Base-by-base conservation (phyloP, 768 basidiomycete genomes). In the Collybia sp. region DNA sequence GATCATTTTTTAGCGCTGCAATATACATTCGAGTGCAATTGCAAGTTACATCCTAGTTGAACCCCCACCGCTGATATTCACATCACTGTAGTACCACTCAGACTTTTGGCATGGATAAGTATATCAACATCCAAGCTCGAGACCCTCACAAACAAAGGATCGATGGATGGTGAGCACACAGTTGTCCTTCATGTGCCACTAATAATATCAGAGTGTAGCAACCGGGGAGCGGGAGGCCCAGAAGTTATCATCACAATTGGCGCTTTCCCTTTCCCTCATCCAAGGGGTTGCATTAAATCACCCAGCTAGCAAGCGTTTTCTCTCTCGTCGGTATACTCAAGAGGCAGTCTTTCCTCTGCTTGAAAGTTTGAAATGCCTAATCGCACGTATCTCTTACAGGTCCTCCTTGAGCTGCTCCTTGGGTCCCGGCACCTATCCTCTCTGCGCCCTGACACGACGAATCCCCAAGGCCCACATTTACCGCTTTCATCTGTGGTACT, bases 241-340 rank as follows among this genome's bases (percentile, higher is more conserved):
- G 17, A 63, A 59, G 3, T 48, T 86, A 9, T 68, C 76, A 8
- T 65, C 70, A 0, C 83, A 85, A 45, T 59, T 90, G 15, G 60
- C 72, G 0, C 77, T 79, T 45, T 64, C 82, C 0, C 71, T 93
- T 10, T 82, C 77, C 1, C 68, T 94, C 33, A 65, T 93, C 5
- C 92, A 94, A 61, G 92, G 92, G 5, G 70, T 89, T 9, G 72
- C 71, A 3, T 70, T 94, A 19, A 79, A 80, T 30, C 92, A 94
- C 56, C 55, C 66, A 2, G 53, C 75, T 1, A 89, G 80, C 51
- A 93, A 93, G 57, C 54, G 57, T 2, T 89, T 75, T 50, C 74
- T 93, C 13, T 84, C 86, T 12, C 76, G 87, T 15, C 76, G 69
- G 49, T 78, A 79, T 55, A 67, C 81, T 19, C 64, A 91, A 12